phyloP scores from a whole-genome alignment of 768 basidiomycete species.

The Xanthoconium stramineum region DNA sequence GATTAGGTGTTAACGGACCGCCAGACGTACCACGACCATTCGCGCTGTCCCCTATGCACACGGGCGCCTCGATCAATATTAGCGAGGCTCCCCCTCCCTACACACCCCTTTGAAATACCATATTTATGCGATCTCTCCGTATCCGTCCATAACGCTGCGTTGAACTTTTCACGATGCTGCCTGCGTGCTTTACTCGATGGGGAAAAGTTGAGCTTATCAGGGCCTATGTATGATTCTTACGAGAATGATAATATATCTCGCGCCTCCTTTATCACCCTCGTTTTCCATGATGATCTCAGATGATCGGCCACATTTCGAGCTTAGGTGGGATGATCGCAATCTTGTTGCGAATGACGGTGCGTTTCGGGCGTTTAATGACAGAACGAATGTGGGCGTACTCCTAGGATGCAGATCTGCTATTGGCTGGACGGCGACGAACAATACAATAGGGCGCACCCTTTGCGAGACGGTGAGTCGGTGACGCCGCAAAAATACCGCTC shows the following conservation, averaged over 20 bases:
- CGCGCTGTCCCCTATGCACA: conserved; percentile 6
- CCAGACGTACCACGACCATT: neutral
- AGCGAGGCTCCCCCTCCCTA: conserved; percentile 29
- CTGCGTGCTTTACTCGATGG: neutral
- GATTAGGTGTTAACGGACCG: neutral
- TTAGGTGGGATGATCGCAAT: neutral
- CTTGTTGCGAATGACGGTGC: neutral
- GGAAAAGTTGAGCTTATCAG: neutral
- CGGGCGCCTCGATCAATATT: conserved; percentile 8
- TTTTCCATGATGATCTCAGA: neutral
- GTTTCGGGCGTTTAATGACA: neutral
- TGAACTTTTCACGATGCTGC: neutral
- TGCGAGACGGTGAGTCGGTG: no score
- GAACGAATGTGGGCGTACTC: no score
- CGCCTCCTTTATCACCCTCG: neutral
- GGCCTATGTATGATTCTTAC: neutral
- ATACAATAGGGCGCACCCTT: no score
- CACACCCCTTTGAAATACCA: conserved; percentile 15
- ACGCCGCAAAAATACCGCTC: no score
- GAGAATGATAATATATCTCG: conserved; percentile 1
- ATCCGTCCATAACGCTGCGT: neutral
- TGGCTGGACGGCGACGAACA: neutral
- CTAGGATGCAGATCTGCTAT: neutral
- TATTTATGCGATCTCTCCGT: neutral
- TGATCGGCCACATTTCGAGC: neutral